A percentile compares a stretch with the other conserved stretches of the same genome.
phyloP scores from a whole-genome alignment of 805 yeast genomes.

The Suhomyces sp. region DNA sequence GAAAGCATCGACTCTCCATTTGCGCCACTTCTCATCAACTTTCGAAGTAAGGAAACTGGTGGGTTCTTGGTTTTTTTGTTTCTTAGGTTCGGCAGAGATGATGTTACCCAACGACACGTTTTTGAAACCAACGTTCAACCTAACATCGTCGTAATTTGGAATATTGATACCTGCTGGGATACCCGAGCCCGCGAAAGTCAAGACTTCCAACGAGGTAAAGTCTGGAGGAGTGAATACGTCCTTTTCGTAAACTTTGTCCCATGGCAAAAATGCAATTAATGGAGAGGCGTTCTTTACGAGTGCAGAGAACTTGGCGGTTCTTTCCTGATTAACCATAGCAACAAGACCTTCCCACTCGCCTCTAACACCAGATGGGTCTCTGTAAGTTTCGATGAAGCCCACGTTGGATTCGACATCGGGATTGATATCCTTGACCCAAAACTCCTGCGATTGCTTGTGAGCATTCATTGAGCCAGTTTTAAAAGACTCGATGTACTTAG shows the following conservation, averaged over 20 bases:
- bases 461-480: slow-evolving; percentile 80
- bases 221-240: slow-evolving; percentile 89
- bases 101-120: slow-evolving; percentile 89
- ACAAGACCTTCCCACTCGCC: slow-evolving; percentile 95
- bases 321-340: slow-evolving; percentile 84
- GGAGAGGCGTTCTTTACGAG: slow-evolving; percentile 66
- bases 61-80: slow-evolving; percentile 63
- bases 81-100: slow-evolving; percentile 61
- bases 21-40: slow-evolving; percentile 57
- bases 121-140: slow-evolving; percentile 81
- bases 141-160: slow-evolving; percentile 88
- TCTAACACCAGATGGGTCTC: slow-evolving; percentile 88
- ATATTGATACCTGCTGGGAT: slow-evolving; percentile 92
- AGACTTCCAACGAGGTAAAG: slow-evolving; percentile 84
- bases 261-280: slow-evolving; percentile 68
- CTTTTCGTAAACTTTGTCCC: slow-evolving; percentile 75
- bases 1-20: slow-evolving; percentile 76
- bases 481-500: slow-evolving; percentile 65
- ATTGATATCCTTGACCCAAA: slow-evolving; percentile 84
- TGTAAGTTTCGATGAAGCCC: slow-evolving; percentile 89
- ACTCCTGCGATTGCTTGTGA: slow-evolving; percentile 78
- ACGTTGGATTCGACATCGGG: slow-evolving; percentile 72
- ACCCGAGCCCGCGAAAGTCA: slow-evolving; percentile 87
- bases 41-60: slow-evolving; percentile 60
- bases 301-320: slow-evolving; percentile 74